phyloP scores from a whole-genome alignment of 495 filamentous ascomycete genomes.

The Aspergillus asperescens region DNA sequence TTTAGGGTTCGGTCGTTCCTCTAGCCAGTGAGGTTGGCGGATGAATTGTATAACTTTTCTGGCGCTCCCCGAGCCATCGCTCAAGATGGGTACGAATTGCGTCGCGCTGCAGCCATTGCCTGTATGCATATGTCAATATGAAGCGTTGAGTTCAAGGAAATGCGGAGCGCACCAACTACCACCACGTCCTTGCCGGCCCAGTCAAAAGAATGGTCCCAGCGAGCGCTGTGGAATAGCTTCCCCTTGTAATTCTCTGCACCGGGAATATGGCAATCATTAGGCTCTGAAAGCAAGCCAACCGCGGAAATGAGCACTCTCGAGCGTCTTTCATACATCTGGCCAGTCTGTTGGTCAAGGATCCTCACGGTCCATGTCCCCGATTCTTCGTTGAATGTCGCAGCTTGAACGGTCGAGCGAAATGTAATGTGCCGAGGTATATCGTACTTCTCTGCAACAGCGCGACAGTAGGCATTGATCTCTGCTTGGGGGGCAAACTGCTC shows the following conservation, averaged over 20 bases:
- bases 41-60: constrained; percentile 46
- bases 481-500: constrained; percentile 33
- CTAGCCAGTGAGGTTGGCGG: constrained; percentile 49
- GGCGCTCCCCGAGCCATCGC: constrained; percentile 22
- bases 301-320: constrained; percentile 43
- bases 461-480: constrained; percentile 43
- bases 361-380: constrained; percentile 41
- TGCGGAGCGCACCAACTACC: constrained; percentile 40
- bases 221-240: constrained; percentile 52
- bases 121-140: constrained; percentile 1
- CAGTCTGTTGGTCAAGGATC: constrained; percentile 31
- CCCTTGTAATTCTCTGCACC: constrained; percentile 46
- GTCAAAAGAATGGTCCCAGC: constrained; percentile 53
- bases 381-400: constrained; percentile 30
- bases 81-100: constrained; percentile 37
- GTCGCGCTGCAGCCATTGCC: constrained; percentile 40
- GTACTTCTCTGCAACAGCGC: constrained; percentile 38
- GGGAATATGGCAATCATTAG: constrained; percentile 41
- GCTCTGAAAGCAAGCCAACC: constrained; percentile 43
- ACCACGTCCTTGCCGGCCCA: constrained; percentile 50
- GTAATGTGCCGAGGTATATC: constrained; percentile 38
- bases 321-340: constrained; percentile 20
- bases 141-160: no score
- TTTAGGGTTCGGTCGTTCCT: constrained; percentile 26
- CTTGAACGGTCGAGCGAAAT: constrained; percentile 38